Conservation (phyloP, 352 stramenopile species). For the Phytophthora citricola region DNA sequence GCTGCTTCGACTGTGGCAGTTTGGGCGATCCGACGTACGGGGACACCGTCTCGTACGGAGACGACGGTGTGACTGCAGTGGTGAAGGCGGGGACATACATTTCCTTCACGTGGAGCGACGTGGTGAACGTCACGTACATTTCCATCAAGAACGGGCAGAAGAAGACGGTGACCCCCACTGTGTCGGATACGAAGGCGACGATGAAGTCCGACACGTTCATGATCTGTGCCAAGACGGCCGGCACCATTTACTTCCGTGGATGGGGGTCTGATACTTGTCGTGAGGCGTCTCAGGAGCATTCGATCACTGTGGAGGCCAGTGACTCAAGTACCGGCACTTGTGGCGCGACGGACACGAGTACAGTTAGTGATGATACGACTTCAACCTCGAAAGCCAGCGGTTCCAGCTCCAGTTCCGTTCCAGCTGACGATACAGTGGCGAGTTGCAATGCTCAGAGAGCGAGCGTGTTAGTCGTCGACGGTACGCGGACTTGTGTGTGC, state of each 20-base stretch:
- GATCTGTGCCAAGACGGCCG: constrained; percentile 62
- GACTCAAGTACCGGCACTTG: constrained; percentile 38
- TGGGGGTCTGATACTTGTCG: constrained; percentile 67
- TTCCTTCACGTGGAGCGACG: constrained; percentile 53
- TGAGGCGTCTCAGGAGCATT: constrained; percentile 56
- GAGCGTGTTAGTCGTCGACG: constrained; percentile 45
- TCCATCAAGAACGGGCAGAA: constrained; percentile 66
- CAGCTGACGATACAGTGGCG: constrained; percentile 32
- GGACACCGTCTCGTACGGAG: constrained; percentile 45
- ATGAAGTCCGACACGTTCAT: constrained; percentile 53
- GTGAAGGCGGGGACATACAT: constrained; percentile 61
- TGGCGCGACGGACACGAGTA: constrained; percentile 2
- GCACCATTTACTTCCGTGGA: constrained; percentile 65
- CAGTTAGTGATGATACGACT: not conserved
- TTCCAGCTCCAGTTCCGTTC: constrained; percentile 19
- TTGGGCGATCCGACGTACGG: constrained; percentile 44
- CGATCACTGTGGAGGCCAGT: constrained; percentile 46
- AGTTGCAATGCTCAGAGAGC: constrained; percentile 66
- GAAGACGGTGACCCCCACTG: constrained; percentile 60
- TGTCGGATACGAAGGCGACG: constrained; percentile 43
- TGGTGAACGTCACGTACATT: constrained; percentile 71
- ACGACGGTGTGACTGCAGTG: constrained; percentile 63
- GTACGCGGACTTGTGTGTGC: constrained; percentile 52
- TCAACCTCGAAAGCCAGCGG: not conserved
- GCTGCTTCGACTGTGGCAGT: constrained; percentile 74